Evolutionary conservation across 83 land plant species (phyloP).

Genomic region (Diphasiastrum complanatum): DNA sequence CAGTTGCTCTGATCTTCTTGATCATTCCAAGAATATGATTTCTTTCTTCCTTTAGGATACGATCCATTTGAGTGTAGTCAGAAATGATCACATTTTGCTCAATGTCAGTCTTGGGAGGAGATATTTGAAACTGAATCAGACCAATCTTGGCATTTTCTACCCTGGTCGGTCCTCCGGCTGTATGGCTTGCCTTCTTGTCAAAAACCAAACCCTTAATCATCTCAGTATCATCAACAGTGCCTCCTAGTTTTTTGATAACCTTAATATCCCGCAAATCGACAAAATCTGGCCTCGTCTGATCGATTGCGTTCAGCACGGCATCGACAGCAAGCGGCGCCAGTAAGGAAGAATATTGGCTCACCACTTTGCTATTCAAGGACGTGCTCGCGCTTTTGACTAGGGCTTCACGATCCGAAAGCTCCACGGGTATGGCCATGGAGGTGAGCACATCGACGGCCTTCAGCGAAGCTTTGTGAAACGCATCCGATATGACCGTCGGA

Average conservation of each 20-base stretch:
- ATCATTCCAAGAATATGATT: constrained; percentile 86
- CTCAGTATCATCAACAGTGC: constrained; percentile 93
- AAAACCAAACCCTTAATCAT: constrained; percentile 76
- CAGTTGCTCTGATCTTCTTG: constrained; percentile 86
- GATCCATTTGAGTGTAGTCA: constrained; percentile 90
- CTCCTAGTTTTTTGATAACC: constrained; percentile 83
- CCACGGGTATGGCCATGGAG: constrained; percentile 76
- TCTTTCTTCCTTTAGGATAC: constrained; percentile 91
- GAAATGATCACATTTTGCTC: constrained; percentile 95
- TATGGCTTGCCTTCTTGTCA: constrained; percentile 81
- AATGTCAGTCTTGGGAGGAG: constrained; percentile 95
- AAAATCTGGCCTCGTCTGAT: constrained; percentile 61
- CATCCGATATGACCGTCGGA: constrained; percentile 76
- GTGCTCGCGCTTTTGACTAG: constrained; percentile 81
- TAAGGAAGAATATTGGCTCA: constrained; percentile 88
- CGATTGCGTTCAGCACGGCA: constrained; percentile 74
- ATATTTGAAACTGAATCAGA: constrained; percentile 91
- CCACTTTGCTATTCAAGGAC: constrained; percentile 82
- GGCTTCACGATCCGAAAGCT: constrained; percentile 72
- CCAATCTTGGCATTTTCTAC: constrained; percentile 87
- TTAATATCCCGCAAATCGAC: constrained; percentile 75
- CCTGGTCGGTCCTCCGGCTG: constrained; percentile 88
- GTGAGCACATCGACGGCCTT: constrained; percentile 76
- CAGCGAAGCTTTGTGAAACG: constrained; percentile 60
- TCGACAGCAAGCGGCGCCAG: constrained; percentile 90